phyloP scores from a whole-genome alignment of 768 basidiomycete species.

The Agrocybe praecox region DNA sequence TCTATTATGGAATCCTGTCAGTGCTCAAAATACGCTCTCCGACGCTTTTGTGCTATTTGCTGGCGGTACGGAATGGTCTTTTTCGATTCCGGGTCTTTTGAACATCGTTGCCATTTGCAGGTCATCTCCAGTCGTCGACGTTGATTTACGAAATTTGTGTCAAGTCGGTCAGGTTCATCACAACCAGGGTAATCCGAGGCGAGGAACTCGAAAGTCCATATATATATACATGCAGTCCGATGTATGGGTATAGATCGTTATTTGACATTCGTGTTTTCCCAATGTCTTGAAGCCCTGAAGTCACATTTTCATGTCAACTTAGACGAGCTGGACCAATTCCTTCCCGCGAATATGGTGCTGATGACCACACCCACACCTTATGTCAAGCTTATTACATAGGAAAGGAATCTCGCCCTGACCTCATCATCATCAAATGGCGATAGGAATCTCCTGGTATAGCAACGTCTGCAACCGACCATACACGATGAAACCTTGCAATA shows the following conservation, averaged over 20 bases:
- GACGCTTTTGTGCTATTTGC: neutral
- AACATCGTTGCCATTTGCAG: neutral
- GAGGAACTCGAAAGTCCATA: neutral
- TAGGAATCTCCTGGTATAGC: too few relatives aligned
- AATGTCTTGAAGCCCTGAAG: neutral
- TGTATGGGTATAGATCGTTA: neutral
- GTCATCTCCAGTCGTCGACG: neutral
- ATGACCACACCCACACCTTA: neutral
- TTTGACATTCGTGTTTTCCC: neutral
- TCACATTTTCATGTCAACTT: neutral
- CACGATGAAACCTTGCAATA: too few relatives aligned
- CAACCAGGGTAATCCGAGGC: neutral
- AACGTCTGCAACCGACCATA: too few relatives aligned
- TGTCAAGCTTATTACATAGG: neutral
- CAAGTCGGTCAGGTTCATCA: neutral
- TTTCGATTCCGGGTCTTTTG: neutral
- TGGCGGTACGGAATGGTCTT: neutral
- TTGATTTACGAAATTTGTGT: neutral
- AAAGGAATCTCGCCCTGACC: too few relatives aligned
- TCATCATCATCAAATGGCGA: too few relatives aligned
- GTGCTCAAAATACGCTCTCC: neutral
- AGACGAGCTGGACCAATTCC: neutral
- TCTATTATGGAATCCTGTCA: neutral
- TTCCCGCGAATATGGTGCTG: neutral
- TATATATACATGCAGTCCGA: neutral